Conservation (phyloP, 2,329 filamentous ascomycete genomes). For the Coniochaeta pulveracea region DNA sequence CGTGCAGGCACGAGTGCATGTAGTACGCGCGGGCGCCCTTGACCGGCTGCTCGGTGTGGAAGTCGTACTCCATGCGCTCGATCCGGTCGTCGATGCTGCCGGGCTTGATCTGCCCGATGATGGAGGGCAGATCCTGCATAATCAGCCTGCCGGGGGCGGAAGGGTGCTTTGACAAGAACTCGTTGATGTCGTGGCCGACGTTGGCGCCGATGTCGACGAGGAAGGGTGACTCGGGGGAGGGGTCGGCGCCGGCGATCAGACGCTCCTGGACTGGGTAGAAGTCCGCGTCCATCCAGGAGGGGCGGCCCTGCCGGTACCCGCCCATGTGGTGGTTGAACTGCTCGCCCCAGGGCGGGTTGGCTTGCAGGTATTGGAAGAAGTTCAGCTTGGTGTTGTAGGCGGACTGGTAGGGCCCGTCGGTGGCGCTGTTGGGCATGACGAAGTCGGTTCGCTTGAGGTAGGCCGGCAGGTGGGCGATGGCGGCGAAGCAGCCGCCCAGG, state of each 20-base stretch:
- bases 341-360: conserved; percentile 7
- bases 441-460: conserved; percentile 17
- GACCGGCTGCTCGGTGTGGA: conserved; percentile 11
- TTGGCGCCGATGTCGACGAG: not conserved
- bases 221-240: conserved; percentile 8
- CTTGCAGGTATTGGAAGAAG: conserved; percentile 8
- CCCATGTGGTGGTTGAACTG: conserved; percentile 14
- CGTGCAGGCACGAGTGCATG: conserved; percentile 16
- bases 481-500: conserved; percentile 4
- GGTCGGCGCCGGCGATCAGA: conserved; percentile 17
- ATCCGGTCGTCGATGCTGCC: conserved; percentile 6
- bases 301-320: conserved; percentile 21
- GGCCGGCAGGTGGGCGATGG: conserved; percentile 16
- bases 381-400: conserved; percentile 9
- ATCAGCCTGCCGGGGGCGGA: conserved; percentile 10
- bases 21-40: conserved; percentile 15
- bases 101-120: conserved; percentile 8
- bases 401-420: conserved; percentile 9
- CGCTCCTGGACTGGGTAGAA: conserved; percentile 19
- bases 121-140: conserved; percentile 13
- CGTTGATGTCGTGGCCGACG: conserved; percentile 5
- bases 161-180: conserved; percentile 10
- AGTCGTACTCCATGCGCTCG: conserved; percentile 8
- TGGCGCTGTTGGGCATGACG: conserved; percentile 15
- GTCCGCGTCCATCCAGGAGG: conserved; percentile 19